Evolutionary conservation across 2,329 filamentous ascomycete genomes (phyloP), one percentile per base, ranked within the genome.

Genomic region (Chaetomiaceae sp.): DNA sequence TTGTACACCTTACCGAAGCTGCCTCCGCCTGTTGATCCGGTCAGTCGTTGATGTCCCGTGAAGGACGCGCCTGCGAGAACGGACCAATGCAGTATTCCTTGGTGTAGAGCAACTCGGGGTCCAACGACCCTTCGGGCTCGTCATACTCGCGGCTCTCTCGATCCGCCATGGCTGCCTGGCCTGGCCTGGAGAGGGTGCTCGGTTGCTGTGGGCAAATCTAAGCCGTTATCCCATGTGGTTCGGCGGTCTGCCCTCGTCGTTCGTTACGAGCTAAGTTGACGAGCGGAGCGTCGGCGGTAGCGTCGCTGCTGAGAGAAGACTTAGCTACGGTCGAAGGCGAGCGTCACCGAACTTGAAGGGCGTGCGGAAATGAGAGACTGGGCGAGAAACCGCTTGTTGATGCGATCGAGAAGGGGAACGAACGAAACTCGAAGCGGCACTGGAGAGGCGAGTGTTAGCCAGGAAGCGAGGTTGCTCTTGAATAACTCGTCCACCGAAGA

Each of bases 1-100:
- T 97, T 97, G 78, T 91, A 98, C 52, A 98, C 93, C 69, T 94
- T 95, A 62, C 93, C 93, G 71, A 98, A 98, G 68, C 91, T 97
- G 51, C 93, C 93, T 58, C 93, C 93, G 58, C 93, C 91, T 89
- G 60, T 43, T 45, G 47, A 43, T 26, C 41, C 51, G 26, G 61
- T 61, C 60, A 61, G 57, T 48, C 17, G 14, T 20, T 11, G 26
- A 29, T 12, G 2, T 27, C n/a, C 27, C 14, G 12, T 3, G 17
- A 4, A 15, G 14, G 9, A 18, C 3, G 36, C 26, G n/a, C 10
- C 9, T 3, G 24, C 30, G 29, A 22, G 22, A 9, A 15, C 78
- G 58, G 68, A 88, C 84, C 86, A 67, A 93, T 91, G 71, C 86
- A 90, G 63, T 83, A 88, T 67, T 93, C 87, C 69, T 95, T 96